Base-by-base conservation (phyloP, 2,329 filamentous ascomycete species). In the Paecilomyces sp. region DNA sequence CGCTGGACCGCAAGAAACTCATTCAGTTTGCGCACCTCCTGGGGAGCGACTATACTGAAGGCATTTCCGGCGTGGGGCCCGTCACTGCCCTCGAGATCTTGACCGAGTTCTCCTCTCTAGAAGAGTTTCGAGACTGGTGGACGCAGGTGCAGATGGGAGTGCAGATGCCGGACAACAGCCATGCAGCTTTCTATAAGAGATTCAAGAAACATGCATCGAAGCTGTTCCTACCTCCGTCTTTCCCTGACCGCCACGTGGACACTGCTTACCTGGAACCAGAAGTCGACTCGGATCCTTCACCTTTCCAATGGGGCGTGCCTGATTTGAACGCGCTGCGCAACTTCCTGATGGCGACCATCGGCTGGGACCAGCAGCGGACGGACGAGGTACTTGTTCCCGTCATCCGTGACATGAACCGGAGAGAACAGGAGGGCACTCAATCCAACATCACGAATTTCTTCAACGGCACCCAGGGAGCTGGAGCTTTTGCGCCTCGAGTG, bases 311-410 rank as follows among this genome's bases (percentile, higher is more conserved):
- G 94, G 94, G 94, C 31, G 90, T 97, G 0, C 94, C 94, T 0
- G 93, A 99, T 70, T 82, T 99, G 0, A 90, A 94, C 62, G 90
- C 91, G 0, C 78, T 99, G 62, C 80, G 95, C 6, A 81, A 83
- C 28, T 99, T 94, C 68, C 80, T 99, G 41, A 96, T 95, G 89
- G 80, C 85, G 1, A 97, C 93, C 1, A 91, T 99, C 66, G 94
- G 94, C 0, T 99, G 94, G 94, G 87, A 82, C 58, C 88, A 89
- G 72, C 93, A 97, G 74, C 83, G 92, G 7, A 97, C 93, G 0
- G 94, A 99, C 69, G 94, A 99, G 74, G 90, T 99, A 1, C 83
- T 99, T 1, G 91, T 99, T 1, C 94, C 94, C 0, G 95, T 99
- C 1, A 94, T 99, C 63, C 84, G 88, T 59, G 94, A 99, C 69